phyloP scores from a whole-genome alignment of 164 flowering plant genomes.

The Chloranthus sessilifolius region DNA sequence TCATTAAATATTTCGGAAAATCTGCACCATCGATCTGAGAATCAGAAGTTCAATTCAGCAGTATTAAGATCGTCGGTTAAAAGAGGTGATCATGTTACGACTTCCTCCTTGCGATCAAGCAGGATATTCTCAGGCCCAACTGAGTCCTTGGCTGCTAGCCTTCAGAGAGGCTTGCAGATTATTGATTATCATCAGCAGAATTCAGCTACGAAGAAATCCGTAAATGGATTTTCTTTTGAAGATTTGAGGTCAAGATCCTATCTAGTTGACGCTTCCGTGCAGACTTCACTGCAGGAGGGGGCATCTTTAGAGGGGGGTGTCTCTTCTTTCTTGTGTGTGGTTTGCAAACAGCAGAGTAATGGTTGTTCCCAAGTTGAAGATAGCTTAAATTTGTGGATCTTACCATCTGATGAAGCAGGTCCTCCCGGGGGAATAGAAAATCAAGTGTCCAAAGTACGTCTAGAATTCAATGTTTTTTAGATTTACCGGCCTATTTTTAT shows the following conservation, averaged over 20 bases:
- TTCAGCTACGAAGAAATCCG: constrained; percentile 42
- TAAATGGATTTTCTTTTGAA: constrained; percentile 73
- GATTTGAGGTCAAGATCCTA: constrained; percentile 54
- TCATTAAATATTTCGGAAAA: constrained; percentile 26
- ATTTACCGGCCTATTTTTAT: neutral
- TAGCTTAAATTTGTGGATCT: constrained; percentile 44
- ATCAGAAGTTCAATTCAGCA: constrained; percentile 26
- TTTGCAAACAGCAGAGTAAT: constrained; percentile 40
- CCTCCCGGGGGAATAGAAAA: constrained; percentile 11
- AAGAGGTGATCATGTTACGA: constrained; percentile 31
- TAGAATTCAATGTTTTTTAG: neutral
- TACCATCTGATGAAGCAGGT: constrained; percentile 25
- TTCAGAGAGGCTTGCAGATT: constrained; percentile 83
- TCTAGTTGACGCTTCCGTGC: constrained; percentile 43
- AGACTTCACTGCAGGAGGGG: constrained; percentile 30
- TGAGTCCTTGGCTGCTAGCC: constrained; percentile 88
- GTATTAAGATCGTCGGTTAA: constrained; percentile 36
- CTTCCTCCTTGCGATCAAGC: constrained; percentile 71
- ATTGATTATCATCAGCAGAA: constrained; percentile 73
- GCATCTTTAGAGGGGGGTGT: constrained; percentile 17
- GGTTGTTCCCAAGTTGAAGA: constrained; percentile 33
- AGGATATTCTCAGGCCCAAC: constrained; percentile 53
- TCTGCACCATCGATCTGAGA: constrained; percentile 26
- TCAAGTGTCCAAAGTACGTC: constrained; percentile 25
- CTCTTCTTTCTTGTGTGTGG: constrained; percentile 43